Conservation (phyloP, 352 stramenopile species). For the Pythium chondricola region DNA sequence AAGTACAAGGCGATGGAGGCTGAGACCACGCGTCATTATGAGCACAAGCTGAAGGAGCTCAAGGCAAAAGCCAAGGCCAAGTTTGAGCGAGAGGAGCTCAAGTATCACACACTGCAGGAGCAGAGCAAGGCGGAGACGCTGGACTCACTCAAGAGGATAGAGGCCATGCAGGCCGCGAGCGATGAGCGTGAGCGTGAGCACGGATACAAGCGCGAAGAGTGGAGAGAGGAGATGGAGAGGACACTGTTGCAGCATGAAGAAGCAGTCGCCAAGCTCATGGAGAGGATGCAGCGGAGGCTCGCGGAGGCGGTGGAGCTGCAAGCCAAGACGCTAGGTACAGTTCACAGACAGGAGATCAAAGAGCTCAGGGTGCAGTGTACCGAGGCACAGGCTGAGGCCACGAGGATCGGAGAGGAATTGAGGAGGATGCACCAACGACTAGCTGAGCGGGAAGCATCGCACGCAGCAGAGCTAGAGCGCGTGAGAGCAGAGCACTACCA, state of each 20-base stretch:
- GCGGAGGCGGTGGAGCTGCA: not conserved
- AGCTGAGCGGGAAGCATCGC: not conserved
- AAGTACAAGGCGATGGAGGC: conserved; percentile 51
- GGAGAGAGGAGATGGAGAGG: conserved; percentile 32
- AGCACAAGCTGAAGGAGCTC: conserved; percentile 36
- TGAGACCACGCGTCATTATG: conserved; percentile 51
- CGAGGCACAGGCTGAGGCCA: conserved; percentile 23
- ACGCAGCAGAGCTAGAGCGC: no score
- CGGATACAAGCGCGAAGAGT: conserved; percentile 17
- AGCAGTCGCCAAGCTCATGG: conserved; percentile 21
- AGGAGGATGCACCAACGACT: conserved; percentile 3
- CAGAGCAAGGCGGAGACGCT: conserved; percentile 12
- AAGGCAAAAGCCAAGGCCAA: conserved; percentile 31
- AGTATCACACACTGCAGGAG: conserved; percentile 26
- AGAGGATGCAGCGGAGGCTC: conserved; percentile 20
- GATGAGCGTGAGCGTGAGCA: conserved; percentile 20
- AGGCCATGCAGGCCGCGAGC: conserved; percentile 11
- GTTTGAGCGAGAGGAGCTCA: conserved; percentile 23
- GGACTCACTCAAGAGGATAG: conserved; percentile 1
- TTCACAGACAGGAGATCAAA: conserved; percentile 19
- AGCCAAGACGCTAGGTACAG: not conserved
- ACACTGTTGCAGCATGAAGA: conserved; percentile 46
- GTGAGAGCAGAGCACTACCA: no score
- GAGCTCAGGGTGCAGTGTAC: conserved; percentile 38
- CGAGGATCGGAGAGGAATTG: conserved; percentile 14